Base-by-base conservation (phyloP, 139 green algal genomes). In the Axilococcus clingmanii region DNA sequence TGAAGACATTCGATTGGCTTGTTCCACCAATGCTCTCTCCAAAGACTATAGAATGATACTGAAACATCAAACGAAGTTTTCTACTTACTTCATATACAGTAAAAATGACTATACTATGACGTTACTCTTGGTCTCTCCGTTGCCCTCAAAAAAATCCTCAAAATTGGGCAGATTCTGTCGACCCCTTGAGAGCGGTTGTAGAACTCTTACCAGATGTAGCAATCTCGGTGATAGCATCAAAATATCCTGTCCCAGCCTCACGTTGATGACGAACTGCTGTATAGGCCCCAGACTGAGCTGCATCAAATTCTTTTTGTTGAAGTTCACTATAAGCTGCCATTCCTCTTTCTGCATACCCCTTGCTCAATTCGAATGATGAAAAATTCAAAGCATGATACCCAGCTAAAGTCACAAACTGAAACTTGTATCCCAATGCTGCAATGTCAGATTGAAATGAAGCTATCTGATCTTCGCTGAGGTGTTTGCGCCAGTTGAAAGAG, bases 401-500 rank as follows among this genome's bases (percentile, higher is more conserved):
- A 17, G 85, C 76, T 34, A 90, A 72, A 12, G 82, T 87, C 32
- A 91, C 72, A 61, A 93, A 93, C 72, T 91, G 80, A 69, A 79
- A 86, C 37, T 59, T 60, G 70, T 69, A 84, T 54, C 78, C 78
- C 78, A 85, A 59, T 28, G 62, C 44, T 46, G 65, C 81, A 24
- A 90, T 66, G 49, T 80, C 66, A 50, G 71, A 14, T 66, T 90
- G 85, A 84, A 92, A 94, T 23, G 47, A 65, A 17, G 75, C 78
- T 29, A 94, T 94, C 47, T 81, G 52, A 4, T 54, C 65, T 33
- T 86, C 75, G 30, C 28, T 59, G 32, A 92, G 74, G 62, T 84
- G 71, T 53, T 79, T 83, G 69, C 85, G 77, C 85, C 85, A 94
- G 82, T 94, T 94, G 82, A 94, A 94, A 24, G 71, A 86, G 20